Evolutionary conservation across 2,329 filamentous ascomycete genomes (phyloP), one percentile per base, ranked within the genome.

Genomic region (Diplodia intermedia): DNA sequence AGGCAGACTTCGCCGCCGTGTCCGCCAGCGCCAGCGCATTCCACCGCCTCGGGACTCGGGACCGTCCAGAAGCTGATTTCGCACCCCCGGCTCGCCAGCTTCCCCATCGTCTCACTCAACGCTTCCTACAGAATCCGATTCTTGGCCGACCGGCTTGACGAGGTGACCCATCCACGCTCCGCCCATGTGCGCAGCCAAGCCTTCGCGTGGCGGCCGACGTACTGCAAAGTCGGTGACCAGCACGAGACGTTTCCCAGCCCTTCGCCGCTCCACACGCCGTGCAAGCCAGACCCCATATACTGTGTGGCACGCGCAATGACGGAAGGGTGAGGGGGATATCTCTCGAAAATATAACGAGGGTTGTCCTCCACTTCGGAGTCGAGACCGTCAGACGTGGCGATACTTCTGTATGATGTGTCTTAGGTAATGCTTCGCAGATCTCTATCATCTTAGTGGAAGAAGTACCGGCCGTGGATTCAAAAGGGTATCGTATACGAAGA

Each of bases 231-330:
- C 55, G 15, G 55, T 60, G 18, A 60, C 15, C 11, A 60, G 40
- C 7, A 61, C 56, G 14, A 88, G 6, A 1, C 74, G 74, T 49
- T 75, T 77, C 76, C 66, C 81, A 72, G 83, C 83, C 6, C 85
- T 85, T 15, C 85, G 85, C 7, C 55, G 3, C n/a, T 60, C n/a
- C 36, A 60, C 36, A 60, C n/a, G 3, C n/a, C 55, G 2, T 60
- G 1, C 7, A 2, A 18, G 18, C 55, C 55, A 3, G 1, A 0
- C 0, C 33, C 55, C 31, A 40, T 40, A 1, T 18, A 18, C 3
- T 40, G 8, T 4, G 6, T 4, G n/a, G n/a, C n/a, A 3, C 4
- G 49, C 8, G n/a, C 5, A 9, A 18, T 3, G 4, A 8, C 12
- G 31, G 31, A 26, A 26, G 23, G 23, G 1, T 26, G 23, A 26